Evolutionary conservation across 2,329 filamentous ascomycete genomes (phyloP).

Genomic region (Hortaea werneckii): DNA sequence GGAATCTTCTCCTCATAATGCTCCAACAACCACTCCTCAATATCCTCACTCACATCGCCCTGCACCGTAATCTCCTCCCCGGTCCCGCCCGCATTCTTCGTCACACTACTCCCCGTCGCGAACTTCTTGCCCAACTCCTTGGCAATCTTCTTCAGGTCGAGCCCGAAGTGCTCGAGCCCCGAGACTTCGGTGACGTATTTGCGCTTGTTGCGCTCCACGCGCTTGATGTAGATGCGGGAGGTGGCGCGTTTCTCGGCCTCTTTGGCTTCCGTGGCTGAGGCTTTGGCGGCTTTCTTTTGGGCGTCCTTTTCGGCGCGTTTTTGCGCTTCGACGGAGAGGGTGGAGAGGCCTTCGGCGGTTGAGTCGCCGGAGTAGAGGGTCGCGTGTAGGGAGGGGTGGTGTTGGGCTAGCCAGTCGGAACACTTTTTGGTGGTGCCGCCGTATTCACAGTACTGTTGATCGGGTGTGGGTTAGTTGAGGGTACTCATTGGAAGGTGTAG

Average conservation of each 20-base stretch:
- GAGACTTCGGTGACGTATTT: conserved; percentile 92
- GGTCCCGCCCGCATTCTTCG: conserved; percentile 56
- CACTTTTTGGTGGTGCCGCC: conserved; percentile 94
- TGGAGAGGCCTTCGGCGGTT: conserved; percentile 71
- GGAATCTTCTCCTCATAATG: conserved; percentile 78
- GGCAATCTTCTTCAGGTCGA: conserved; percentile 89
- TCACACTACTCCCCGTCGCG: conserved; percentile 85
- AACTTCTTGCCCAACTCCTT: conserved; percentile 99
- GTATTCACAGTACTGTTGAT: conserved; percentile 85
- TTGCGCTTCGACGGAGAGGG: conserved; percentile 80
- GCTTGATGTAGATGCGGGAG: conserved; percentile 81
- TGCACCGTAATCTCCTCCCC: conserved; percentile 93
- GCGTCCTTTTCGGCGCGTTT: conserved; percentile 94
- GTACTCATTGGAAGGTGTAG: not conserved
- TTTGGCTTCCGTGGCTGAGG: conserved; percentile 74
- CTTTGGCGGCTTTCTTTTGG: conserved; percentile 92
- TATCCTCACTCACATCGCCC: conserved; percentile 90
- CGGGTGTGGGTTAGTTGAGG: conserved; percentile 4
- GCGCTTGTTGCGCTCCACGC: conserved; percentile 94
- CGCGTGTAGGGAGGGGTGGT: conserved; percentile 63
- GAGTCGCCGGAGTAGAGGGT: conserved; percentile 70
- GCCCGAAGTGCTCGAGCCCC: conserved; percentile 78
- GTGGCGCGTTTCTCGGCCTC: conserved; percentile 73
- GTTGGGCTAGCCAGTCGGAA: conserved; percentile 81
- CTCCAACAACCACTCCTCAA: conserved; percentile 81